Evolutionary conservation across 2,329 filamentous ascomycete genomes (phyloP), one percentile per base, ranked within the genome.

Genomic region (Diaporthe ilicicola): DNA sequence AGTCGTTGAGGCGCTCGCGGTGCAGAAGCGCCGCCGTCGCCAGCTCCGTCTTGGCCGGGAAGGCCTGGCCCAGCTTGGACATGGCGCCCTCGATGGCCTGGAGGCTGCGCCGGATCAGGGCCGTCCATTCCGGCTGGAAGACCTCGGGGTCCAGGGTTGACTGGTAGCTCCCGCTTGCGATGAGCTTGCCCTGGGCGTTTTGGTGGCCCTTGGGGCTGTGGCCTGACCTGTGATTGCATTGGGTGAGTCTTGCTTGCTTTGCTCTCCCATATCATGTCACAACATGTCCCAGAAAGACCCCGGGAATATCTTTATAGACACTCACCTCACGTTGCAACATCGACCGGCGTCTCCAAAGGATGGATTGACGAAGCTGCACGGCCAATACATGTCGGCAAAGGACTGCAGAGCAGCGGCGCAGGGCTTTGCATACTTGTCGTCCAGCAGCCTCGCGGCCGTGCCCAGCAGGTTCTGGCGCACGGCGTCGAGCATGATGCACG

Each of bases 291-390:
- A 19, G 1, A 53, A 19, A 2, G 5, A 3, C 0, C 13, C 32
- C 32, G 9, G 5, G 15, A 22, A 10, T 13, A 10, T 8, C 12
- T n/a, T n/a, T n/a, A 10, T 3, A 4, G 2, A 5, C 12, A 48
- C 59, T 62, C 29, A 64, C 59, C 59, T 64, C 7, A 64, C 59
- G 6, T 64, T 64, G n/a, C 59, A 50, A n/a, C 59, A 64, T 24
- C 44, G 34, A 0, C 59, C 59, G 7, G 59, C 59, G 1, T 64
- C 59, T 0, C 59, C 59, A 22, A 64, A 50, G 2, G 12, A 12
- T 4, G 59, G 42, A 13, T 50, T 64, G 7, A 19, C 48, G 44
- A 64, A 64, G 29, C 59, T 64, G 29, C 59, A 64, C 13, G 59
- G 59, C 59, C 59, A 64, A n/a, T 64, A 64, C 42, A 64, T 64